Percentiles rank a stretch among this genome's conserved stretches.
Conservation (phyloP, 768 basidiomycete genomes). For the Rhodotorula taiwanensis region DNA sequence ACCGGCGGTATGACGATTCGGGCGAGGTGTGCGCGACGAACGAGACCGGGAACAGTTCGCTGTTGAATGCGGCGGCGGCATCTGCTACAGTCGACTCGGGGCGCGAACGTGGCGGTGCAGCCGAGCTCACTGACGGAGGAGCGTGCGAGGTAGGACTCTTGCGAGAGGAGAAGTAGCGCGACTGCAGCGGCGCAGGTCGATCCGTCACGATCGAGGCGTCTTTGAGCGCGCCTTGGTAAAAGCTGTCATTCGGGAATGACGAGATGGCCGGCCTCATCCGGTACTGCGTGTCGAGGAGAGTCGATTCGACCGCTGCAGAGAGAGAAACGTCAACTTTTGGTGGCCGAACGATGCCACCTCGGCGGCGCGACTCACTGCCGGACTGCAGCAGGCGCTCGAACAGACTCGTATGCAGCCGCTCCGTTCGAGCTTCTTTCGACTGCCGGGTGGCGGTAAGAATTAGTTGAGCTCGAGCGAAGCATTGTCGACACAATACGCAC, state of each 20-base stretch:
- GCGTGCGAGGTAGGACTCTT: neutral
- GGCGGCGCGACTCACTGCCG: slow-evolving; percentile 52
- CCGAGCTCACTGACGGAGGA: neutral
- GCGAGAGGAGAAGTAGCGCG: slow-evolving; percentile 16
- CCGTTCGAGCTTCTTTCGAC: slow-evolving; percentile 63
- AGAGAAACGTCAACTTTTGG: neutral
- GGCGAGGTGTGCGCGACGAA: slow-evolving; percentile 72
- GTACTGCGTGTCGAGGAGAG: slow-evolving; percentile 92
- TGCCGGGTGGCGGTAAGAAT: slow-evolving; percentile 29
- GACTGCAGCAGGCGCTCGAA: slow-evolving; percentile 86
- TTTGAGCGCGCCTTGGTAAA: slow-evolving; percentile 63
- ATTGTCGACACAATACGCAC: neutral
- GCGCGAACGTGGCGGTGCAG: neutral
- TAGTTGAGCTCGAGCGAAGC: neutral
- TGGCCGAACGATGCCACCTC: too few species aligned
- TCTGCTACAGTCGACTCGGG: too few species aligned
- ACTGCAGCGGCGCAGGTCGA: slow-evolving; percentile 15
- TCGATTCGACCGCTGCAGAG: slow-evolving; percentile 64
- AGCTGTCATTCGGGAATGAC: slow-evolving; percentile 72
- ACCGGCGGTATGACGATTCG: slow-evolving; percentile 63
- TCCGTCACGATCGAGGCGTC: slow-evolving; percentile 46
- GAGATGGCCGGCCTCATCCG: slow-evolving; percentile 92
- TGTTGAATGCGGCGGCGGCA: slow-evolving; percentile 37
- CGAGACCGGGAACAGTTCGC: slow-evolving; percentile 57
- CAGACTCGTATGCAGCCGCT: slow-evolving; percentile 69